These are phyloP conservation scores for Rhytidiadelphus loreus DNA, from an alignment of 225 moss, liverwort and hornwort genomes.

Conservation along the genomic window DNA sequence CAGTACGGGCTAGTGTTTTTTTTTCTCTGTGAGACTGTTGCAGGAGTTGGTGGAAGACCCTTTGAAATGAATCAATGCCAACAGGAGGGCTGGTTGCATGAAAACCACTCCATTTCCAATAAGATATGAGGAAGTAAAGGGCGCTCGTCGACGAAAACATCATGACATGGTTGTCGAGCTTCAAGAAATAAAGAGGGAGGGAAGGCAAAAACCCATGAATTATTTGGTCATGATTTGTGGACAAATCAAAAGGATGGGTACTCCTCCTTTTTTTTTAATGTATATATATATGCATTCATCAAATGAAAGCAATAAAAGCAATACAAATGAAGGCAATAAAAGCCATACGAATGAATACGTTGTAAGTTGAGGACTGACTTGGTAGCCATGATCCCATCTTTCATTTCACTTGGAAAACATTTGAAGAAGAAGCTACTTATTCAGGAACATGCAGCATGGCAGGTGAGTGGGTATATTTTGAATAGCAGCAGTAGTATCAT, in stretches of 20 bases:
- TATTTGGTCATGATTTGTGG: neutral
- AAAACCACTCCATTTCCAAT: neutral
- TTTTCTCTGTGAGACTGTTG: neutral
- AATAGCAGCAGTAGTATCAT: neutral
- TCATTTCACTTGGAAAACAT: neutral
- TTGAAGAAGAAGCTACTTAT: neutral
- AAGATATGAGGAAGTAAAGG: neutral
- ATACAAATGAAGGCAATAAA: neutral
- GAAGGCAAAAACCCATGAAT: neutral
- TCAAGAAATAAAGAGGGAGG: neutral
- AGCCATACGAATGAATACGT: neutral
- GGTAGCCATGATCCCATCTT: neutral
- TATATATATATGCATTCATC: no score
- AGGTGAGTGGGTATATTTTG: neutral
- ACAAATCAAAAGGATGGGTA: neutral
- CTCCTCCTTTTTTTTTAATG: neutral
- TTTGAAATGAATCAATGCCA: neutral
- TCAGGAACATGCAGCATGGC: neutral
- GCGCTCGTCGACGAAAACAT: neutral
- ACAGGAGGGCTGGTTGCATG: neutral
- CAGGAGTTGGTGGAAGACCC: neutral
- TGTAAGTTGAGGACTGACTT: neutral
- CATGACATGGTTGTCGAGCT: neutral
- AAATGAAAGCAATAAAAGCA: neutral
- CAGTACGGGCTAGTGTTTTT: neutral